Evolutionary conservation across 106 monocot genomes (phyloP), one percentile per base, ranked within the genome.

Genomic region (Agapanthus africanus): DNA sequence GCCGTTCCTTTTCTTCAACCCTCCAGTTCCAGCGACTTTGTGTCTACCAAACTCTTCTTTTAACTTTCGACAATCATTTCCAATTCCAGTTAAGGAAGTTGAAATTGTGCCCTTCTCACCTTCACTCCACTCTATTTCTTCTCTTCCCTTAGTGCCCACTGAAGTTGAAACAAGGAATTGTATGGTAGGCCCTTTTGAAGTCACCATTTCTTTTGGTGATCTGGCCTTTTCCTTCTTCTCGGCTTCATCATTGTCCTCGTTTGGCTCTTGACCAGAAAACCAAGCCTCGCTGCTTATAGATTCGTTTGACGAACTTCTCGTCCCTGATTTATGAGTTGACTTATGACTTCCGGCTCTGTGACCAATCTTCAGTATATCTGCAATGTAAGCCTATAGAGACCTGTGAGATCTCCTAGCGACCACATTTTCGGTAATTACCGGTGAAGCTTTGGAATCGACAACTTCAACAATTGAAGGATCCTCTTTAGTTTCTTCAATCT

Each of bases 351-450:
- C 62, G 74, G 74, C 68, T 38, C 56, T 78, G 33, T 73, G 26
- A 71, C 85, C 74, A 52, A 83, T 68, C 71, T 71, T 73, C 66
- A 95, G 57, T 82, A 95, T 74, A 72, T 91, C 88, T 28, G 86
- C 83, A 74, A 91, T 71, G 60, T 75, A 86, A 30, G 79, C 70
- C 95, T 91, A 95, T 46, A 95, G 66, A 11, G 91, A 95, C 67
- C 59, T 82, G 39, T 71, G 70, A 36, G 83, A 76, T 83, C 81
- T 86, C 59, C 63, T 74, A 74, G 59, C 36, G 44, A 88, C 54
- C 33, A 76, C 40, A 81, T 6, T 79, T 73, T 70, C 85, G 60
- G 73, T 68, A 50, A 34, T 39, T 35, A 72, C 34, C n/a, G n/a
- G n/a, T 30, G 73, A 34, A 64, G 68, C 31, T n/a, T n/a, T n/a